Base-by-base conservation (phyloP, 2,329 filamentous ascomycete genomes). In the Clonostachys byssicola region DNA sequence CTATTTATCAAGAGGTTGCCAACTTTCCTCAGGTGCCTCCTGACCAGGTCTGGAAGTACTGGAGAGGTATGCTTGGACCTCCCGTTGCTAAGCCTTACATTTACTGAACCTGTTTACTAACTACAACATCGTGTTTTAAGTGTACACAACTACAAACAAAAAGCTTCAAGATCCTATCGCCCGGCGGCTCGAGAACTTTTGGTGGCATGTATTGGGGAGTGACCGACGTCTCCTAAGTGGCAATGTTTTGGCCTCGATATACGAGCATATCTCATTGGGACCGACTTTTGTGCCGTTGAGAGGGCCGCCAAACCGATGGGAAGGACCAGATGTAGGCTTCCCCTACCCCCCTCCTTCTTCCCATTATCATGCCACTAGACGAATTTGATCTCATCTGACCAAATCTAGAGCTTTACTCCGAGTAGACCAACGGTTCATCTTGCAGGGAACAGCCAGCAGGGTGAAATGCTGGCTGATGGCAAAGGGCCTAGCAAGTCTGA, bases 131-230 rank as follows among this genome's bases (percentile, higher is more conserved):
- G 9, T 30, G 23, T 30, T 30, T 30, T 40, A 52, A 84, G 81
- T 81, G 6, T 85, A 83, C 54, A 81, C 80, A 12, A 80, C 73
- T 33, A 84, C 78, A 14, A 76, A 77, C 51, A 76, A 78, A 55
- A 74, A 73, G 53, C 70, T 83, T 34, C 70, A 74, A 49, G 80
- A 85, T 54, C 81, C 81, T n/a, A 84, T 79, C 4, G 79, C 80
- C 30, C 76, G 75, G 49, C 78, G 81, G 16, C 64, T 84, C 17
- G 81, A 85, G 57, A 80, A 83, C 55, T 83, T 83, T 54, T 85
- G 81, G 81, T 84, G 80, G 75, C 80, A 83, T 56, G 78, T 85
- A 46, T 80, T 79, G 73, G 80, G 80, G 34, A 84, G 81, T 54
- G 67, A 81, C 52, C 68, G 75, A 30, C 71, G 75, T 34, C 59